Evolutionary conservation across 257 asterid species (phyloP), one percentile per base, ranked within the genome.

Genomic region (Fraxinus excelsior): DNA sequence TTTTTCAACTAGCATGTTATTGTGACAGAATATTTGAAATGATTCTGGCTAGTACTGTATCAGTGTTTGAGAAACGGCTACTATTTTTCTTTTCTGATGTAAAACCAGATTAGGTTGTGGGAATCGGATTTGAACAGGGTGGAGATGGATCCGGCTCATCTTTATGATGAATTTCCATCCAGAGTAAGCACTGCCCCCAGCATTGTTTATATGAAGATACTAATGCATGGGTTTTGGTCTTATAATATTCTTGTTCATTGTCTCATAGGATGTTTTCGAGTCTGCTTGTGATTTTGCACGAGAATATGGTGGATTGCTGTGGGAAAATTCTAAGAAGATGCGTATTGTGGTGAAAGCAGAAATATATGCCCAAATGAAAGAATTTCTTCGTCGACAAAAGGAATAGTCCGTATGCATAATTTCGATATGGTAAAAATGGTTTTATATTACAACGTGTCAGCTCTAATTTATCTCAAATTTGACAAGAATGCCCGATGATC

Each of bases 41-140:
- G 21, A 35, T 70, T 56, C 51, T 23, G 9, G 70, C 21, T 42
- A 28, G 74, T 51, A 23, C 67, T 34, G 11, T 16, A 10, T 66
- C 32, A 7, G 37, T 58, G 29, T 56, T 74, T 37, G 58, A 28
- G 68, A 72, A n/a, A 16, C 14, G 23, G 12, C 65, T 74, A 34
- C 67, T 46, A 4, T 25, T 46, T 65, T 32, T 38, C 70, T 5
- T 51, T 25, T 60, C 71, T 75, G 14, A 29, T 58, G 31, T 62
- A 44, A 42, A 42, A 75, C 29, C 96, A 95, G 99, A 88, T 95
- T 75, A 89, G 96, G 81, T 79, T 95, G 88, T 93, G 98, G 99
- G 98, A 95, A 88, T 83, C 98, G 5, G 99, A 93, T 83, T 77
- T 95, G 87, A 91, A 95, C 81, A 93, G 99, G 88, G 91, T 95